These are phyloP conservation scores for Plantago rigida DNA, from an alignment of 305 asterid species.

Conservation along the genomic window DNA sequence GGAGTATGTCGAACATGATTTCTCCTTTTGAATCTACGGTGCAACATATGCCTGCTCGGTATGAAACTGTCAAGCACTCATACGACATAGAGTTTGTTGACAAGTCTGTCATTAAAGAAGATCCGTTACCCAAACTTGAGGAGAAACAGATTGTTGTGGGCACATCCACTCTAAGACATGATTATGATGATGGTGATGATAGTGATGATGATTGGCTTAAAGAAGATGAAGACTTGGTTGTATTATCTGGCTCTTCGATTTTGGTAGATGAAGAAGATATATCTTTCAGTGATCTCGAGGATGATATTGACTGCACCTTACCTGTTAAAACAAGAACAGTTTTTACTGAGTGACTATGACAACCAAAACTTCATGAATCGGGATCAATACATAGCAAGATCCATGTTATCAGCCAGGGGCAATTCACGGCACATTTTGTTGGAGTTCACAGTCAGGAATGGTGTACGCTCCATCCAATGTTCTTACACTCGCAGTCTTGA, in stretches of 20 bases:
- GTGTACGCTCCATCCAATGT: conserved; percentile 12
- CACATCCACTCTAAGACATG: conserved; percentile 33
- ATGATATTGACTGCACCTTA: conserved; percentile 53
- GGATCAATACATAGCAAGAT: neutral
- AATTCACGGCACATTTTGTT: conserved; percentile 9
- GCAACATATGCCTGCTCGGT: conserved; percentile 8
- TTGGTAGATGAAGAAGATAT: conserved; percentile 70
- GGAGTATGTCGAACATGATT: conserved; percentile 29
- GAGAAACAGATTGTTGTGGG: conserved; percentile 43
- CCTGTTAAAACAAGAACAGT: conserved; percentile 39
- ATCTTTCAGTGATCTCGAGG: conserved; percentile 95
- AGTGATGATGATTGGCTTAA: conserved; percentile 75
- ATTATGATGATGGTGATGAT: conserved; percentile 36
- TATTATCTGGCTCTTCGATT: conserved; percentile 35
- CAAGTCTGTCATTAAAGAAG: conserved; percentile 20
- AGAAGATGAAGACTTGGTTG: conserved; percentile 64
- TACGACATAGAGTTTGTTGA: conserved; percentile 12
- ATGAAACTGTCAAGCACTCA: conserved; percentile 7
- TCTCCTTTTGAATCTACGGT: conserved; percentile 12
- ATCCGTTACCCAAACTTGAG: conserved; percentile 23
- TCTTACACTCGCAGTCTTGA: conserved; percentile 6
- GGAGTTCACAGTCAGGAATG: conserved; percentile 14
- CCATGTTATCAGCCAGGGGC: conserved; percentile 7
- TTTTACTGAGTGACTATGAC: conserved; percentile 23
- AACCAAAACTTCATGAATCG: conserved; percentile 29